A percentile compares a stretch with the other conserved stretches of the same genome.
Evolutionary conservation across 805 yeast genomes (phyloP).

Genomic region (Pichia californica): DNA sequence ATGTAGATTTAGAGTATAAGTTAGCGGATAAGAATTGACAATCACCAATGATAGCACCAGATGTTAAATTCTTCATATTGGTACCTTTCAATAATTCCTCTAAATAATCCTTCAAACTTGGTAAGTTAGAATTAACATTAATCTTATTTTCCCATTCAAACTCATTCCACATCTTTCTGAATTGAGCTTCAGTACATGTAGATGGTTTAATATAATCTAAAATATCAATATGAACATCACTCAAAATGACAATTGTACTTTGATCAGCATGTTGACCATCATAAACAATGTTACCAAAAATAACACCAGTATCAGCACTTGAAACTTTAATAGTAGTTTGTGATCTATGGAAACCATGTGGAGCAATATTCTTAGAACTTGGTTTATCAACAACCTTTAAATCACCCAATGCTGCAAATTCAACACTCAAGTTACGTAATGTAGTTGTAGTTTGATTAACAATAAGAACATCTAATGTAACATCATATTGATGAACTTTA

Average conservation of each 20-base stretch:
- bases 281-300: slow-evolving; percentile 93
- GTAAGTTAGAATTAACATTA: slow-evolving; percentile 65
- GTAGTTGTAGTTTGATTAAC: slow-evolving; percentile 94
- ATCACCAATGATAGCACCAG: slow-evolving; percentile 84
- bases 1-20: slow-evolving; percentile 82
- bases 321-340: slow-evolving; percentile 90
- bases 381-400: slow-evolving; percentile 92
- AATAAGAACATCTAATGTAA: slow-evolving; percentile 83
- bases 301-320: slow-evolving; percentile 96
- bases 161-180: slow-evolving; percentile 98
- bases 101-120: slow-evolving; percentile 69
- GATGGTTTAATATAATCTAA: slow-evolving; percentile 98
- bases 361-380: slow-evolving; percentile 82
- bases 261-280: slow-evolving; percentile 94
- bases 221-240: slow-evolving; percentile 92
- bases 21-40: slow-evolving; percentile 93
- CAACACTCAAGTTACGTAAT: slow-evolving; percentile 83
- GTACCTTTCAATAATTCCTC: slow-evolving; percentile 73
- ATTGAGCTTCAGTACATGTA: slow-evolving; percentile 77
- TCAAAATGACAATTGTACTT: slow-evolving; percentile 81
- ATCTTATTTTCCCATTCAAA: slow-evolving; percentile 99
- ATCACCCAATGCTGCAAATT: slow-evolving; percentile 94
- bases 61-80: slow-evolving; percentile 89
- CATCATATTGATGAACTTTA: slow-evolving; percentile 94
- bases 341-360: slow-evolving; percentile 92